These are phyloP conservation scores for Brassica juncea DNA, from an alignment of 345 rosid genomes.

Conservation along the genomic window DNA sequence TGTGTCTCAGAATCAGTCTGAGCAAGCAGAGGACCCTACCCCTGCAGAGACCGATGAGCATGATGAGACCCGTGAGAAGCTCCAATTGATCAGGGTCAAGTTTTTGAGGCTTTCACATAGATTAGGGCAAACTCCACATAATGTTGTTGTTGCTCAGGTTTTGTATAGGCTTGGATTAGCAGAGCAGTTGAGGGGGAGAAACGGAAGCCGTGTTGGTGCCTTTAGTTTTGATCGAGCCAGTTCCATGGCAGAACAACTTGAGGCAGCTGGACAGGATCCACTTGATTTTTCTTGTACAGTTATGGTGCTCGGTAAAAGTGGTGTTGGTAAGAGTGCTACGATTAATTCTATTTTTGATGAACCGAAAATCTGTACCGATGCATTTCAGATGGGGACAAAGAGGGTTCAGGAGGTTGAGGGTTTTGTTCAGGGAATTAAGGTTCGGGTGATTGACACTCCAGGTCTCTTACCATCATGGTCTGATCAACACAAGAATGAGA, in stretches of 20 bases:
- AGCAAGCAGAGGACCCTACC: conserved; percentile 73
- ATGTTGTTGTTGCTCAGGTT: conserved; percentile 99
- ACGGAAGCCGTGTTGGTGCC: conserved; percentile 99
- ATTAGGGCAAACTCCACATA: conserved; percentile 98
- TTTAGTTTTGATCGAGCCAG: conserved; percentile 99
- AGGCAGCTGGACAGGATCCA: conserved; percentile 90
- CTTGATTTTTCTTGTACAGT: conserved; percentile 99
- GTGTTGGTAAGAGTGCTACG: conserved; percentile 99
- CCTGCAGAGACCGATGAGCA: conserved; percentile 73
- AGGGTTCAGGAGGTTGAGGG: conserved; percentile 96
- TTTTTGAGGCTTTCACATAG: conserved; percentile 95
- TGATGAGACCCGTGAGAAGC: conserved; percentile 96
- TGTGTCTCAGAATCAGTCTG: conserved; percentile 55
- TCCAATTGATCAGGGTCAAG: conserved; percentile 96
- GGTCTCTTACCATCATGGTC: conserved; percentile 95
- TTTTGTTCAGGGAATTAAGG: conserved; percentile 94
- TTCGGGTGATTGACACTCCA: conserved; percentile 96
- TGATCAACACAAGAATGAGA: conserved; percentile 91
- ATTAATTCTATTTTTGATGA: conserved; percentile 97
- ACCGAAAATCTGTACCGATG: conserved; percentile 79
- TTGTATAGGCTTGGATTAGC: conserved; percentile 95
- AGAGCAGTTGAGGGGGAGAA: conserved; percentile 95
- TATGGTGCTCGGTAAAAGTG: conserved; percentile 97
- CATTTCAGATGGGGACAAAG: conserved; percentile 87
- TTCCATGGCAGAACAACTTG: conserved; percentile 98